A percentile compares a stretch with the other conserved stretches of the same genome.
These are phyloP conservation scores for Aureobasidium mangrovei DNA, from an alignment of 2,329 filamentous ascomycete species.

Conservation along the genomic window DNA sequence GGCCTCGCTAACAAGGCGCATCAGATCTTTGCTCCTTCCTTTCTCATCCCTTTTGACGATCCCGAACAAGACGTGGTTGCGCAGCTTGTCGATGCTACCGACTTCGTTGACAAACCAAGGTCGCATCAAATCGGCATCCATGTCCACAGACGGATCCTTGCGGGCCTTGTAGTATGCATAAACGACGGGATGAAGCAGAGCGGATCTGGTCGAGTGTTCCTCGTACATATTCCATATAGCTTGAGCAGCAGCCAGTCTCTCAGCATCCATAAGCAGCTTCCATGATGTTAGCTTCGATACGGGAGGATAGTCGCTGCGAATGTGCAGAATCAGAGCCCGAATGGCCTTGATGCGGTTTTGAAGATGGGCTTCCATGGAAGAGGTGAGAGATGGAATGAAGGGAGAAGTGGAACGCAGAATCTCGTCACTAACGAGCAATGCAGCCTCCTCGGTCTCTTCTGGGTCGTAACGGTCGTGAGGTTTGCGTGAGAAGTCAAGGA, in stretches of 20 bases:
- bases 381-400: slow-evolving; percentile 59
- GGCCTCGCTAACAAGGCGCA: slow-evolving; percentile 52
- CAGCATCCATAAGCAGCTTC: slow-evolving; percentile 78
- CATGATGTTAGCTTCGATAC: slow-evolving; percentile 64
- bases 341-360: slow-evolving; percentile 63
- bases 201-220: slow-evolving; percentile 29
- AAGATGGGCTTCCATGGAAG: slow-evolving; percentile 75
- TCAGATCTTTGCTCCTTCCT: slow-evolving; percentile 48
- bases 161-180: neutral
- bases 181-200: slow-evolving; percentile 11
- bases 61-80: slow-evolving; percentile 4
- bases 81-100: slow-evolving; percentile 41
- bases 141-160: neutral
- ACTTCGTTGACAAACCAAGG: slow-evolving; percentile 20
- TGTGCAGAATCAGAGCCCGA: slow-evolving; percentile 62
- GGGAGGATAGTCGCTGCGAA: slow-evolving; percentile 55
- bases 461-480: slow-evolving; percentile 50
- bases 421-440: slow-evolving; percentile 68
- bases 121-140: slow-evolving; percentile 11
- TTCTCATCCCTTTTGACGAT: slow-evolving; percentile 61
- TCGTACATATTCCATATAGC: slow-evolving; percentile 78
- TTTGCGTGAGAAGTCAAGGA: slow-evolving; percentile 67
- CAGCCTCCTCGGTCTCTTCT: slow-evolving; percentile 66
- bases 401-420: slow-evolving; percentile 69
- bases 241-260: slow-evolving; percentile 75